Percentiles rank a stretch among this genome's conserved stretches.
Evolutionary conservation across 345 rosid species (phyloP).

Genomic region (Salix viminalis): DNA sequence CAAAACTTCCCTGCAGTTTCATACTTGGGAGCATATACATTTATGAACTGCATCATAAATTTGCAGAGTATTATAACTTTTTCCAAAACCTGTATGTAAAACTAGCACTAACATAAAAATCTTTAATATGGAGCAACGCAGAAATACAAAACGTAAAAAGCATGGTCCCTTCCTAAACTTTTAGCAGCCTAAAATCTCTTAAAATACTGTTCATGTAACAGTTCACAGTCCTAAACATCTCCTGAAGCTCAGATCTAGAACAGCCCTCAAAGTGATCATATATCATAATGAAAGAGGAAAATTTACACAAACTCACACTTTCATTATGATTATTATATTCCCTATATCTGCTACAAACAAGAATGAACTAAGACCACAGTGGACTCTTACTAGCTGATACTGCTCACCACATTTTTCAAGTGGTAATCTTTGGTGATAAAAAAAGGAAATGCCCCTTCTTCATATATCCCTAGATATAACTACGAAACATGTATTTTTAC

Average conservation of each 20-base stretch:
- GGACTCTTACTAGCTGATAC: neutral
- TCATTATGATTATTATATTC: neutral
- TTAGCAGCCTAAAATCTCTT: neutral
- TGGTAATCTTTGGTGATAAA: neutral
- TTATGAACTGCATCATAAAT: conserved; percentile 58
- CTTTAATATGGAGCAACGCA: neutral
- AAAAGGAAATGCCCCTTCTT: neutral
- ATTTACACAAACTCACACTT: neutral
- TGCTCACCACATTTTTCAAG: neutral
- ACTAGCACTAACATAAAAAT: neutral
- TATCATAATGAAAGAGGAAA: neutral
- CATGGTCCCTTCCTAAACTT: neutral
- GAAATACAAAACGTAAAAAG: neutral
- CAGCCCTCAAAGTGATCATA: neutral
- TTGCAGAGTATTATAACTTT: conserved; percentile 12
- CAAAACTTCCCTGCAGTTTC: conserved; percentile 93
- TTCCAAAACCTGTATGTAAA: neutral
- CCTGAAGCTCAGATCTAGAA: too few relatives aligned
- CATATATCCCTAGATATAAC: neutral
- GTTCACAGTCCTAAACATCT: too few relatives aligned
- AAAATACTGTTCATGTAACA: neutral
- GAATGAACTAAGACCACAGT: neutral
- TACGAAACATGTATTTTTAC: neutral
- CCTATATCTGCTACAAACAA: neutral
- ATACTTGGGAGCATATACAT: conserved; percentile 76